Evolutionary conservation across 257 asterid species (phyloP), one percentile per base, ranked within the genome.

Genomic region (Ophiorrhiza pumila): DNA sequence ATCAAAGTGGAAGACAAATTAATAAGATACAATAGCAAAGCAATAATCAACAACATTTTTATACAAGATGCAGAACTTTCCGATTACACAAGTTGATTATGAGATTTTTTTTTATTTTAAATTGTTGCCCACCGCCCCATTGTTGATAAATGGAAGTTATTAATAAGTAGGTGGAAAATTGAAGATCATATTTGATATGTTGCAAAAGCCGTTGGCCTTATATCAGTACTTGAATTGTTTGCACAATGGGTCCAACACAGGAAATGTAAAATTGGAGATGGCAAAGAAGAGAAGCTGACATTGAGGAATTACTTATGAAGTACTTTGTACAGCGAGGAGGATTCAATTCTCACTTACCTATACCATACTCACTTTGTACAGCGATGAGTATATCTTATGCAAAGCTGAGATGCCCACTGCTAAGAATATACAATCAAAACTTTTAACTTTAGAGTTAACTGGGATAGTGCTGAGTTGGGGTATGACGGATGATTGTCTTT

Each of bases 121-220:
- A 31, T 27, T 5, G 17, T 55, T 56, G 45, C 7, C 35, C 4
- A 27, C 35, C 37, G 8, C 18, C 35, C 13, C 52, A 29, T 53
- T 29, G 17, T 23, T 39, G 58, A 29, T 32, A 42, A 66, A 66
- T 42, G 68, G 74, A 74, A 39, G 68, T 15, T 68, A n/a, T n/a
- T 12, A 68, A n/a, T 1, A 37, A 68, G 70, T 75, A 68, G 79
- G 74, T 75, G 74, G 50, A 53, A 68, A 61, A 46, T 75, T 68
- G 74, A 75, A 68, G 69, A 34, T 47, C 2, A 63, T 68, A 39
- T 75, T 75, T 58, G 74, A 45, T 75, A 9, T 59, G 79, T 75
- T 68, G 65, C 74, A 68, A 68, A 75, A 66, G 69, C 79, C 17
- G 79, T 69, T 75, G 79, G 74, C 34, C 2, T 6, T 7, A n/a